Evolutionary conservation across 345 rosid species (phyloP).

Genomic region (Eucalyptus curtisii): DNA sequence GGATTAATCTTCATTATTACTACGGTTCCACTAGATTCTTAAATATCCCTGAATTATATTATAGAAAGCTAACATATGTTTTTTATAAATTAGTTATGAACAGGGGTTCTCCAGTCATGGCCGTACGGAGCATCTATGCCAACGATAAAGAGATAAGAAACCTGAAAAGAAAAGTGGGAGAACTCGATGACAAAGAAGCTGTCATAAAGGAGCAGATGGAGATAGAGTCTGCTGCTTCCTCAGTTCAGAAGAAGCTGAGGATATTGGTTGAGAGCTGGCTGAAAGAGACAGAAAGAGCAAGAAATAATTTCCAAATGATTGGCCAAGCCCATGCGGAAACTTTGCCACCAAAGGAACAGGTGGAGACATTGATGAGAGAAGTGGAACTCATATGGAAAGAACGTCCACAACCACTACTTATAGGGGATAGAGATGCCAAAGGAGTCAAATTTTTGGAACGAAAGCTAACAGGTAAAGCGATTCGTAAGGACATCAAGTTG

Average conservation of each 20-base stretch:
- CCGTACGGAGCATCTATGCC: not conserved
- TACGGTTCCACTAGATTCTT: no score
- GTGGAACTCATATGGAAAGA: no score
- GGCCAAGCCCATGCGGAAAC: not conserved
- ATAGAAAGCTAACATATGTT: no score
- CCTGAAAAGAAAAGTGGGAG: not conserved
- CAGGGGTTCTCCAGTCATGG: not conserved
- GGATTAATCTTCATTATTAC: no score
- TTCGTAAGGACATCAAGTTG: not conserved
- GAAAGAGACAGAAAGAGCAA: not conserved
- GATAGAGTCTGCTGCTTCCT: not conserved
- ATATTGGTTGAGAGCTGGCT: not conserved
- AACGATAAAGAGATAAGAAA: not conserved
- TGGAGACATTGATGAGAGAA: not conserved
- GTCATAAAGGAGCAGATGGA: not conserved
- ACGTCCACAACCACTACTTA: not conserved
- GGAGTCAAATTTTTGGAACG: not conserved
- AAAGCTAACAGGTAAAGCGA: not conserved
- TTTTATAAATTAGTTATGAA: no score
- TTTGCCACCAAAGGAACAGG: not conserved
- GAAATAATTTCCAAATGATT: not conserved
- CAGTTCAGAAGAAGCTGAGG: not conserved
- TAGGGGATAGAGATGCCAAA: not conserved
- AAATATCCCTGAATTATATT: no score
- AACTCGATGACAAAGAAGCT: not conserved